Percentiles rank a stretch among this genome's conserved stretches.
Conservation (phyloP, 257 asterid species). For the Solanum lignicaule region DNA sequence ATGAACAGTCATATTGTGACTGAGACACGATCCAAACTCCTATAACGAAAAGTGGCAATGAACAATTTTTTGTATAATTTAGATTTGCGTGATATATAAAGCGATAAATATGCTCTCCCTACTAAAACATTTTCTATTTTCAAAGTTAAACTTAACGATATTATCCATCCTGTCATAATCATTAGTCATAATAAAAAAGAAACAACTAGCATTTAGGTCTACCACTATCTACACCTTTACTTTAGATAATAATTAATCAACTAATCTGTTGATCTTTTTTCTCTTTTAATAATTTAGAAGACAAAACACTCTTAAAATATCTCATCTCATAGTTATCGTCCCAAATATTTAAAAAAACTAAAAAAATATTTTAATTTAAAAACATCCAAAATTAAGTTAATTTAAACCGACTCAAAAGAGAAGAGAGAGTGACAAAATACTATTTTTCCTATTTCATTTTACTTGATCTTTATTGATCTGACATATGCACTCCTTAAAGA, state of each 20-base stretch:
- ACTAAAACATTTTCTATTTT: neutral
- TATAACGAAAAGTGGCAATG: neutral
- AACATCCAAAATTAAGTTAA: neutral
- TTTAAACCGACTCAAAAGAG: neutral
- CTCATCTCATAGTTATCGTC: neutral
- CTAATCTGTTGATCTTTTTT: neutral
- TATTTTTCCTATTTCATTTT: neutral
- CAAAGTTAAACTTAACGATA: neutral
- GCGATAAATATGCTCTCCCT: fast-evolving
- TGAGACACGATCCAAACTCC: neutral
- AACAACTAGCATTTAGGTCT: neutral
- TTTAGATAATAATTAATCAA: neutral
- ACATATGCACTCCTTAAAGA: fast-evolving
- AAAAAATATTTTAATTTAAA: too few relatives aligned
- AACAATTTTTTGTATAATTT: neutral
- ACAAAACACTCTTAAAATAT: neutral
- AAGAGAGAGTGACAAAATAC: too few relatives aligned
- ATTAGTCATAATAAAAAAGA: neutral
- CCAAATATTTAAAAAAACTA: too few relatives aligned
- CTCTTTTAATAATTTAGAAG: neutral
- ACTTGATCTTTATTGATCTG: fast-evolving
- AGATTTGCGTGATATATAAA: fast-evolving
- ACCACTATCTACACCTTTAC: neutral
- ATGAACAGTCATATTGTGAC: neutral
- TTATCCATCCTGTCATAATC: neutral